Evolutionary conservation across 805 yeast genomes (phyloP), one percentile per base, ranked within the genome.

Genomic region (Suhomyces xylopsoci): DNA sequence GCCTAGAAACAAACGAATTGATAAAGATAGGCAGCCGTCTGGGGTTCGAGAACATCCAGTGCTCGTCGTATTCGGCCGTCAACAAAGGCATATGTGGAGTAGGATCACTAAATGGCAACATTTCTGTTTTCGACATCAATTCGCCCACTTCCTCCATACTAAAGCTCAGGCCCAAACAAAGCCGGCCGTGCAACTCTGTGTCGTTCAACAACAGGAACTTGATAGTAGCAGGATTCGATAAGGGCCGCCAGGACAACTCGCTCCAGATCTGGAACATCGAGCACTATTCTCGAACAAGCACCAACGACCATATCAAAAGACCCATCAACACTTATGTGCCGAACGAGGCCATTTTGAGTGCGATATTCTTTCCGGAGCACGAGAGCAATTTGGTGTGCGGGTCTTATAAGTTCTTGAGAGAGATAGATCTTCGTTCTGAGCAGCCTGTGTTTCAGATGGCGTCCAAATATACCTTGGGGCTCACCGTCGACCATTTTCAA

Each of bases 191-290:
- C 59, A 90, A 89, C 60, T 69, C 92, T 0, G 60, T 90, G 1
- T 80, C 92, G 0, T 87, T 91, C 69, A 88, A 83, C 62, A 72
- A 77, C 24, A 73, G 76, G 28, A 87, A 87, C 1, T 66, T 87
- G 28, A 73, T 91, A 4, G 96, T 90, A 0, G 82, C 86, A 36
- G 96, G 96, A 0, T 79, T 85, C 53, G 97, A 90, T 56, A 81
- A 89, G 58, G 85, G 87, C 19, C 77, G 91, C 50, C 88, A 82
- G 57, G 96, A 88, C 60, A 81, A 83, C 53, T 84, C 93, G 20
- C 70, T 92, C 44, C 87, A 87, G 58, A 76, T 92, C 4, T 92
- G 94, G 92, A 90, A 90, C 63, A 74, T 88, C 3, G 82, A 81
- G 51, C 84, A 83, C 58, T 86, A 82, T 55, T 71, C 81, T 1